These are phyloP conservation scores for Nephelium lappaceum DNA, from an alignment of 345 rosid genomes.

Conservation along the genomic window DNA sequence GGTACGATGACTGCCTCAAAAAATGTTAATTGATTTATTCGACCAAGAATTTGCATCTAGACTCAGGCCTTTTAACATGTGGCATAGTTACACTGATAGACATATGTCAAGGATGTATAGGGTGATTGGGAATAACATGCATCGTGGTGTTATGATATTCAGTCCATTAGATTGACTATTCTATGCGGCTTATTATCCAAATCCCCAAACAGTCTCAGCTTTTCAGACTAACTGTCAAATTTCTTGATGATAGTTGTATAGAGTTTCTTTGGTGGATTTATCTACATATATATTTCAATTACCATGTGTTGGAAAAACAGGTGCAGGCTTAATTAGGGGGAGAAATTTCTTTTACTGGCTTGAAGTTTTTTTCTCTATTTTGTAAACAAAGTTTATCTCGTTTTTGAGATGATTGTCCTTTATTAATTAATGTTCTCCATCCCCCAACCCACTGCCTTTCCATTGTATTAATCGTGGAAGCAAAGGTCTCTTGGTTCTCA, in stretches of 20 bases:
- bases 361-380: background rate
- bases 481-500: background rate
- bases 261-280: background rate
- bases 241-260: background rate
- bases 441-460: background rate
- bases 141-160: too few species aligned
- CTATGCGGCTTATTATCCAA: too few species aligned
- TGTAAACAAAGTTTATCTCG: background rate
- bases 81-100: too few species aligned
- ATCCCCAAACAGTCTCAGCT: too few species aligned
- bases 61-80: background rate
- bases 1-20: conserved; percentile 9
- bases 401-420: background rate
- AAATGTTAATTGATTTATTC: background rate
- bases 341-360: background rate
- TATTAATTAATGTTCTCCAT: background rate
- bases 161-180: too few species aligned
- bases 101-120: too few species aligned
- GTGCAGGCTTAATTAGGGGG: background rate
- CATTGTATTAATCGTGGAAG: background rate
- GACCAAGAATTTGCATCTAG: background rate
- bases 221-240: too few species aligned
- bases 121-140: too few species aligned
- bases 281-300: background rate
- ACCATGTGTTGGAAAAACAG: background rate